Conservation (phyloP, 1,284 basidiomycete genomes). For the Pseudozyma thailandica region DNA sequence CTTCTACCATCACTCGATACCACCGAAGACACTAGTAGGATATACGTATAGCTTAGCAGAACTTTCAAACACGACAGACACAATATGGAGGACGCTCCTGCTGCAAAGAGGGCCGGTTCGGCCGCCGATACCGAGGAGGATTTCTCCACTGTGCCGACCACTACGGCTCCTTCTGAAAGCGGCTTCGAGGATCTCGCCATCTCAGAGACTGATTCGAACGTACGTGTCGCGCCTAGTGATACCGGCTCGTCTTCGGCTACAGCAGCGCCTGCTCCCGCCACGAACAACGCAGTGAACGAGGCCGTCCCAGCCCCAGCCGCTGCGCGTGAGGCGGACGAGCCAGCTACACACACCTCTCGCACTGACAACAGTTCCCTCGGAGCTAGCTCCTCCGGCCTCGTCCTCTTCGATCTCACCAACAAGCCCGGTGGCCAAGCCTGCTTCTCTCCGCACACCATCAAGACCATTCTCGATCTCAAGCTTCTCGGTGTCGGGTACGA, state of each 20-base stretch:
- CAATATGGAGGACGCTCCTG: conserved; percentile 22
- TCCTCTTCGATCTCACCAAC: conserved; percentile 58
- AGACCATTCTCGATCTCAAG: conserved; percentile 56
- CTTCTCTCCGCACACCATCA: conserved; percentile 56
- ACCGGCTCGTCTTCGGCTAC: conserved; percentile 4
- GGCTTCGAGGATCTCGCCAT: conserved; percentile 34
- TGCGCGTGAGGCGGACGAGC: conserved; percentile 21
- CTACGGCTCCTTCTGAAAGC: conserved; percentile 36
- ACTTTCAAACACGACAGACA: neutral
- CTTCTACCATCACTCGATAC: too few species aligned
- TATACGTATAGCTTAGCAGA: too few species aligned
- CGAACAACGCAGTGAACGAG: conserved; percentile 10
- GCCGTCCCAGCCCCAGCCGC: conserved; percentile 20
- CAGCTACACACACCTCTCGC: conserved; percentile 4
- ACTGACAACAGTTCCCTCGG: conserved; percentile 35
- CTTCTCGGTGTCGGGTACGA: conserved; percentile 57
- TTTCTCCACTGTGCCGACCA: conserved; percentile 32
- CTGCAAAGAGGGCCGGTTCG: conserved; percentile 34
- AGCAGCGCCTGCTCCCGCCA: neutral
- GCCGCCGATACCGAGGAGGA: conserved; percentile 41
- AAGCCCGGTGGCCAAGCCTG: conserved; percentile 20
- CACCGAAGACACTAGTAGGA: too few species aligned
- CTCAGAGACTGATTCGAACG: conserved; percentile 43
- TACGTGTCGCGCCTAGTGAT: conserved; percentile 18
- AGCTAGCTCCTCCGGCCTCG: conserved; percentile 37